phyloP scores from a whole-genome alignment of 164 flowering plant genomes.

The Liquidambar formosana region DNA sequence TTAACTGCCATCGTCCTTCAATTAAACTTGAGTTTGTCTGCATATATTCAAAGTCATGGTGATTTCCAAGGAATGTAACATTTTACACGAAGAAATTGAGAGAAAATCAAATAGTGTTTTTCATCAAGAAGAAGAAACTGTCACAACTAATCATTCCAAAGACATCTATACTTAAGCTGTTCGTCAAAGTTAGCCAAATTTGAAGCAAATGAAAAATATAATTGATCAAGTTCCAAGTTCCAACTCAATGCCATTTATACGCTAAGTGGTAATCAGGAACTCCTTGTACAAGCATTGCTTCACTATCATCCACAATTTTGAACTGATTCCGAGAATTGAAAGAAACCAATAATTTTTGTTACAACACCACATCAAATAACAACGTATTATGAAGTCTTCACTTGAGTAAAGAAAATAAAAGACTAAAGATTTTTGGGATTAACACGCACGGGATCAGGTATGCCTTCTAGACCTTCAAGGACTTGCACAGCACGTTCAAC shows the following conservation, averaged over 20 bases:
- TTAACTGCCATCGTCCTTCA: constrained; percentile 90
- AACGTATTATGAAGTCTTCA: neutral
- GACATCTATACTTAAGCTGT: neutral
- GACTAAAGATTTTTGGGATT: neutral
- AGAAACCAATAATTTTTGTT: neutral
- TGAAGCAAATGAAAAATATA: no score
- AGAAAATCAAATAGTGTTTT: no score
- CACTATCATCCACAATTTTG: neutral
- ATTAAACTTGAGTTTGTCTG: constrained; percentile 85
- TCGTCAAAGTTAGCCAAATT: no score
- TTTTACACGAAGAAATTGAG: neutral
- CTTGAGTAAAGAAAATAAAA: neutral
- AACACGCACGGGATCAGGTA: constrained; percentile 67
- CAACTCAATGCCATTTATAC: neutral
- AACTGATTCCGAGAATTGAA: neutral
- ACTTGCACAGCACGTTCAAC: constrained; percentile 71
- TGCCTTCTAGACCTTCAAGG: constrained; percentile 68
- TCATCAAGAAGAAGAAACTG: no score
- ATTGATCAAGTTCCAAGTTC: no score
- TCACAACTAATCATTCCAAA: neutral
- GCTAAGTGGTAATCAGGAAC: neutral
- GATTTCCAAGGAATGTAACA: neutral
- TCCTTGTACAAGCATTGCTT: neutral
- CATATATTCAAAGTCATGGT: constrained; percentile 2
- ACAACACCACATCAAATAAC: no score